Evolutionary conservation across 768 basidiomycete species (phyloP).

Genomic region (Leccinum incarnatum): DNA sequence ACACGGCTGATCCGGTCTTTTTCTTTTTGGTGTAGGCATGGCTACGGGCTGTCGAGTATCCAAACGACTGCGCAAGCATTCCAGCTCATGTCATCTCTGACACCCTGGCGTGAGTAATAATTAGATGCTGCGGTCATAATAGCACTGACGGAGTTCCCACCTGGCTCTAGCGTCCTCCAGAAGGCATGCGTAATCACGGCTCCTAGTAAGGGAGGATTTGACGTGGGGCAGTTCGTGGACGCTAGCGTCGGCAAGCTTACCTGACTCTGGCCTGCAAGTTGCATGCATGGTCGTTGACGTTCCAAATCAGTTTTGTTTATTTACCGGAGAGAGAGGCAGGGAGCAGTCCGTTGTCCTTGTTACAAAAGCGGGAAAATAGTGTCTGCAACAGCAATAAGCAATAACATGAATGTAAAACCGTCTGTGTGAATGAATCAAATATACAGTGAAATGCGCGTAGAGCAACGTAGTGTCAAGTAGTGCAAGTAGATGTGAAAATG

Average conservation of each 20-base stretch:
- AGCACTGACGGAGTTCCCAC: conserved; percentile 1
- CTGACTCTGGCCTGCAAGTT: conserved; percentile 23
- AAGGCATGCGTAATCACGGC: conserved; percentile 68
- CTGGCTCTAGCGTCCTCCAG: conserved; percentile 56
- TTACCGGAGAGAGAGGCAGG: background rate
- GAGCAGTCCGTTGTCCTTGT: background rate
- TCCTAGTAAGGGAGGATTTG: conserved; percentile 51
- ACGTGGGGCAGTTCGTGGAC: conserved; percentile 57
- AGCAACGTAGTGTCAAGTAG: conserved; percentile 2
- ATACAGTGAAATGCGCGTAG: conserved; percentile 16
- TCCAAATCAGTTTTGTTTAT: background rate
- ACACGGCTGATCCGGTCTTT: background rate
- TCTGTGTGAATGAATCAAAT: background rate
- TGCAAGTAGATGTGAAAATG: conserved; percentile 5
- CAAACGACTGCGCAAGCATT: conserved; percentile 61
- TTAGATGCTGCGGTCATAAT: background rate
- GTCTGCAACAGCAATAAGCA: conserved; percentile 19
- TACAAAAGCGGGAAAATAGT: background rate
- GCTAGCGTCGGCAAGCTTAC: conserved; percentile 49
- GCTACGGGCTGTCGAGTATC: conserved; percentile 78
- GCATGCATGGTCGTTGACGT: background rate
- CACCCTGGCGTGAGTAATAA: conserved; percentile 59
- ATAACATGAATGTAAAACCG: conserved; percentile 7
- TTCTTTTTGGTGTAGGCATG: conserved; percentile 54
- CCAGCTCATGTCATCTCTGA: conserved; percentile 62